Percentiles rank a stretch among this genome's conserved stretches.
Evolutionary conservation across 306 rosid species (phyloP).

Genomic region (Cucumis cinereus): DNA sequence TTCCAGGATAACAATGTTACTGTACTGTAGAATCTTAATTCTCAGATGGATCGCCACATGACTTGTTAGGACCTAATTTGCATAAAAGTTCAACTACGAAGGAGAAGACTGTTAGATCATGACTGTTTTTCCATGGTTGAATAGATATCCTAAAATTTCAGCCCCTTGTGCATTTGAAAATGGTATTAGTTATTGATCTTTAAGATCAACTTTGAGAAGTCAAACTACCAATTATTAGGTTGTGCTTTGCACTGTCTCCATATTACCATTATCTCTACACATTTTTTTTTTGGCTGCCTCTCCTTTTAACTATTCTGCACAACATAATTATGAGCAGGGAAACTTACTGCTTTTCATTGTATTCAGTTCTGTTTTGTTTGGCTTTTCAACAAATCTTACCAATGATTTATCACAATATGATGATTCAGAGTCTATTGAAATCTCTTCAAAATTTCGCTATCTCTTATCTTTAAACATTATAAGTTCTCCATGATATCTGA

Average conservation of each 20-base stretch:
- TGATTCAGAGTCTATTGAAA: not conserved
- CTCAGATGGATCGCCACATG: not conserved
- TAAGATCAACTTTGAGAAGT: not conserved
- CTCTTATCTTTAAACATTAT: not conserved
- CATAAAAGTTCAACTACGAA: not conserved
- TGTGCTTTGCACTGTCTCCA: not conserved
- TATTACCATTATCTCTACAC: not conserved
- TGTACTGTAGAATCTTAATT: not conserved
- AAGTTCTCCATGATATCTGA: not conserved
- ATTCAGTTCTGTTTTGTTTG: not conserved
- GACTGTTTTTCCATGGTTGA: not conserved
- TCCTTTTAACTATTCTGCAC: not conserved
- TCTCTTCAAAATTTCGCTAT: not conserved
- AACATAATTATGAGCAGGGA: not conserved
- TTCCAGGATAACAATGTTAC: not conserved
- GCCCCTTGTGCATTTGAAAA: not conserved
- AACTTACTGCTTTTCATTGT: not conserved
- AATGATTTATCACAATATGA: not conserved
- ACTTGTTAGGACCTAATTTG: not conserved
- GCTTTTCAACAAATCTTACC: not conserved
- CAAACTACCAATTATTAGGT: not conserved
- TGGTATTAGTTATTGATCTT: not conserved
- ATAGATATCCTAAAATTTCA: not conserved
- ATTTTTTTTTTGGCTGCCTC: not conserved
- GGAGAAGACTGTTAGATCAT: not conserved